Evolutionary conservation across 2,329 filamentous ascomycete genomes (phyloP).

Genomic region (Colletotrichum chrysophilum): DNA sequence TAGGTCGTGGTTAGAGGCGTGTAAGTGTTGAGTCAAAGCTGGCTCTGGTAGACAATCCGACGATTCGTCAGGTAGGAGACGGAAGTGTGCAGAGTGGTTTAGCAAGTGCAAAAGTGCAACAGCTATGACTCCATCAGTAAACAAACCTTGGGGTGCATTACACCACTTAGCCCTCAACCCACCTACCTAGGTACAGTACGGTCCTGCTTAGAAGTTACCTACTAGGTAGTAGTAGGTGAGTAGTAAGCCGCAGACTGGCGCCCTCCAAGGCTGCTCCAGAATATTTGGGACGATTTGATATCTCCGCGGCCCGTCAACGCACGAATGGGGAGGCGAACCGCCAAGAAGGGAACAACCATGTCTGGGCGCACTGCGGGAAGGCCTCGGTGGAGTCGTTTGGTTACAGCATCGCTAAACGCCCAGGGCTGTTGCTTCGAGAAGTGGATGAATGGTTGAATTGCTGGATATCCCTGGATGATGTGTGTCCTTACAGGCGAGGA

Average conservation of each 20-base stretch:
- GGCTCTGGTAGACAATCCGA: neutral
- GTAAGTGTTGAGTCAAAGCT: neutral
- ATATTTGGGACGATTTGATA: neutral
- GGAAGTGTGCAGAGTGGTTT: neutral
- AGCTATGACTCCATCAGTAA: neutral
- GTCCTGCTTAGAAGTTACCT: neutral
- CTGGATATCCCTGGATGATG: neutral
- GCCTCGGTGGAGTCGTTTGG: neutral
- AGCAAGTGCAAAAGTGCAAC: neutral
- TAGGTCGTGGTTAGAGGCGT: neutral
- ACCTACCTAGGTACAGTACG: neutral
- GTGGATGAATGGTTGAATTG: neutral
- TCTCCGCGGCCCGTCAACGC: constrained; percentile 13
- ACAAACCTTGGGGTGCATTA: neutral
- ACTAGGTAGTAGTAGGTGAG: neutral
- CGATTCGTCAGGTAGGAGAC: neutral
- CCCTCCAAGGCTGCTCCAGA: neutral
- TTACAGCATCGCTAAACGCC: neutral
- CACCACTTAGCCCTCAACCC: neutral
- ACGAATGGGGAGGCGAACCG: constrained; percentile 10
- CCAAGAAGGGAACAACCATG: neutral
- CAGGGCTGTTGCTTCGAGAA: neutral
- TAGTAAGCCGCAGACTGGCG: neutral
- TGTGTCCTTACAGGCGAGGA: neutral
- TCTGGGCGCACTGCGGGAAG: neutral